Conservation (phyloP, 2,329 filamentous ascomycete genomes). For the Aspergillus aculeatinus region DNA sequence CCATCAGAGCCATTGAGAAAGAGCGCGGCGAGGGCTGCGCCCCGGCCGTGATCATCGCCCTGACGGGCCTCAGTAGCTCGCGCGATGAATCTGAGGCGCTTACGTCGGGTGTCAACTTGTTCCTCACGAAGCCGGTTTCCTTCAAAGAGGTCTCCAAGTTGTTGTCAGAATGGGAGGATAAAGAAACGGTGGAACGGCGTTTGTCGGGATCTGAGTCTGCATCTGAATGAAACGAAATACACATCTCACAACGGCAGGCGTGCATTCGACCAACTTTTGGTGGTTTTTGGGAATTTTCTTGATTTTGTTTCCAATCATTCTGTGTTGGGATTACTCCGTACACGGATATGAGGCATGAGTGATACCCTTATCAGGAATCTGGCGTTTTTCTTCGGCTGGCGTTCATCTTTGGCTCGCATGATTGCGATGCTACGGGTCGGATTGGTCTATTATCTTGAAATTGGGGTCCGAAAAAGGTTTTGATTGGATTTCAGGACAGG, state of each 20-base stretch:
- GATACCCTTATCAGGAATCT: constrained; percentile 18
- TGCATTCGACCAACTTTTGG: not conserved
- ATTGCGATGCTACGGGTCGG: not conserved
- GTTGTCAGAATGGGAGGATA: constrained; percentile 35
- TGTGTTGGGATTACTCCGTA: constrained; percentile 14
- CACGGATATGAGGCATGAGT: constrained; percentile 16
- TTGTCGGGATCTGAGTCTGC: not conserved
- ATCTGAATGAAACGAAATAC: not conserved
- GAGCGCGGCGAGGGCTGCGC: constrained; percentile 29
- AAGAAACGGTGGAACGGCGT: constrained; percentile 1
- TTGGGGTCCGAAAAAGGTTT: not conserved
- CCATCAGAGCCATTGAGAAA: constrained; percentile 45
- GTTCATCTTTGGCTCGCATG: not conserved
- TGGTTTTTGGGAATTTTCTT: not conserved
- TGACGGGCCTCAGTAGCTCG: constrained; percentile 47
- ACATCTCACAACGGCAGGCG: not conserved
- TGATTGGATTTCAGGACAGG: not conserved
- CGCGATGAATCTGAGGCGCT: constrained; percentile 46
- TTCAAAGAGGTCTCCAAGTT: constrained; percentile 45
- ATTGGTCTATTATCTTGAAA: not conserved
- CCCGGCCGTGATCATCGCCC: constrained; percentile 44
- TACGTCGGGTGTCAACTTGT: constrained; percentile 46
- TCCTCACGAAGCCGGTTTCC: constrained; percentile 49
- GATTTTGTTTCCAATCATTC: not conserved
- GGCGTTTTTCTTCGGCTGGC: not conserved